A percentile compares a stretch with the other conserved stretches of the same genome.
phyloP scores from a whole-genome alignment of 2,329 filamentous ascomycete species.

The Thielaviopsis populi region DNA sequence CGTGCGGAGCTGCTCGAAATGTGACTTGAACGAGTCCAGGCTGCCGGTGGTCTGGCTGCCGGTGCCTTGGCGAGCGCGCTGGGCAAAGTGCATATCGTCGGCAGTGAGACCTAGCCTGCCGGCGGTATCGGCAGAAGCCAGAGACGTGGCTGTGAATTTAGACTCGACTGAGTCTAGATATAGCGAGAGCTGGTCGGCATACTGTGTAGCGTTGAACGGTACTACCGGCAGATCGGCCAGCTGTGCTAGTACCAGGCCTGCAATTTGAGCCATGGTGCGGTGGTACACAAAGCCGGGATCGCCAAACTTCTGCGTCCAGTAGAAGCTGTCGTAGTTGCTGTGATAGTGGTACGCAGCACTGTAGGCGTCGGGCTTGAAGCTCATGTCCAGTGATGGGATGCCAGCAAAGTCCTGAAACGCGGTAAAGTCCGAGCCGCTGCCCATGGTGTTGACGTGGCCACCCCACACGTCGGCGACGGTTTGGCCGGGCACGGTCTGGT shows the following conservation, averaged over 20 bases:
- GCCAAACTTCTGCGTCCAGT: conserved; percentile 75
- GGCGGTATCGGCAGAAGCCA: conserved; percentile 3
- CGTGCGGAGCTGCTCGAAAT: conserved; percentile 27
- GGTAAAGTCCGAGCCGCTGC: conserved; percentile 59
- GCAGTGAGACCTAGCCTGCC: conserved; percentile 19
- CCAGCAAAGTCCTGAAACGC: conserved; percentile 61
- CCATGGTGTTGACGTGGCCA: conserved; percentile 48
- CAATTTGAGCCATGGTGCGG: conserved; percentile 48
- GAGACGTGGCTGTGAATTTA: conserved; percentile 28
- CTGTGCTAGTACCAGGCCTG: conserved; percentile 45
- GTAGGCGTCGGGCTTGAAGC: conserved; percentile 32
- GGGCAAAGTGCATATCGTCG: conserved; percentile 22
- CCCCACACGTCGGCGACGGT: conserved; percentile 57
- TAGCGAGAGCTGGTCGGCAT: conserved; percentile 39
- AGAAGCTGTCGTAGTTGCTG: conserved; percentile 78
- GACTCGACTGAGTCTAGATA: conserved; percentile 39
- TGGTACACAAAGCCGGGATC: conserved; percentile 57
- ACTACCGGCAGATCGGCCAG: conserved; percentile 48
- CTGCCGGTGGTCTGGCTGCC: conserved; percentile 23
- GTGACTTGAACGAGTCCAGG: conserved; percentile 27
- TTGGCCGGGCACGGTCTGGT: conserved; percentile 58
- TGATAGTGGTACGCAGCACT: conserved; percentile 67
- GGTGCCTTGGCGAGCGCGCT: conserved; percentile 20
- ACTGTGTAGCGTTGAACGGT: conserved; percentile 48
- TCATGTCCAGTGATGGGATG: conserved; percentile 48